Evolutionary conservation across 345 rosid genomes (phyloP).

Genomic region (Salix dunnii): DNA sequence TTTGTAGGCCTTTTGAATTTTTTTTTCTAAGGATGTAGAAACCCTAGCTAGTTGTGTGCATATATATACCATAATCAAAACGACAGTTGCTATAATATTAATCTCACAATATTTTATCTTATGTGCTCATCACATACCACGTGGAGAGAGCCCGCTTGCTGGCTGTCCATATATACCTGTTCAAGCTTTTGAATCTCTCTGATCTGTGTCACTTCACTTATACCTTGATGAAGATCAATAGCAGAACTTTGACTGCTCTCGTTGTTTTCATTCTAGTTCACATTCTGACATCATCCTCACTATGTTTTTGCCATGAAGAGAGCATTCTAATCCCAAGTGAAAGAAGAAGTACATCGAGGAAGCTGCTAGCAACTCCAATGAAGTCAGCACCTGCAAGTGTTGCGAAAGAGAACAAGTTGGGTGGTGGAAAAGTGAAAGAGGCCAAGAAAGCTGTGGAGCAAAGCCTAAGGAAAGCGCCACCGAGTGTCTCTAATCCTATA

Average conservation of each 20-base stretch:
- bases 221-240: conserved; percentile 33
- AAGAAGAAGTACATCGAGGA: conserved; percentile 16
- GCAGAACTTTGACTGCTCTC: conserved; percentile 16
- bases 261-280: conserved; percentile 21
- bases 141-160: conserved; percentile 28
- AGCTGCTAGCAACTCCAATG: conserved; percentile 11
- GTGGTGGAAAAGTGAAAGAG: conserved; percentile 20
- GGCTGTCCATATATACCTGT: conserved; percentile 14
- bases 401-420: background rate
- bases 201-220: background rate
- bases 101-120: background rate
- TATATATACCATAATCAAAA: too few relatives aligned
- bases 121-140: conserved; percentile 18
- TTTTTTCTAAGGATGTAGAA: too few relatives aligned
- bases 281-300: conserved; percentile 12
- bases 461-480: conserved; percentile 51
- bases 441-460: conserved; percentile 51
- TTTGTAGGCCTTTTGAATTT: too few relatives aligned
- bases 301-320: conserved; percentile 18
- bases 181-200: background rate
- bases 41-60: too few relatives aligned
- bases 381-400: background rate
- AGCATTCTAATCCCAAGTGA: background rate
- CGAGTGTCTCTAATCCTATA: conserved; percentile 50
- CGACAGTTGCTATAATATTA: too few relatives aligned